Percentiles rank a stretch among this genome's conserved stretches.
Evolutionary conservation across 768 basidiomycete species (phyloP).

Genomic region (Suillus americanus): DNA sequence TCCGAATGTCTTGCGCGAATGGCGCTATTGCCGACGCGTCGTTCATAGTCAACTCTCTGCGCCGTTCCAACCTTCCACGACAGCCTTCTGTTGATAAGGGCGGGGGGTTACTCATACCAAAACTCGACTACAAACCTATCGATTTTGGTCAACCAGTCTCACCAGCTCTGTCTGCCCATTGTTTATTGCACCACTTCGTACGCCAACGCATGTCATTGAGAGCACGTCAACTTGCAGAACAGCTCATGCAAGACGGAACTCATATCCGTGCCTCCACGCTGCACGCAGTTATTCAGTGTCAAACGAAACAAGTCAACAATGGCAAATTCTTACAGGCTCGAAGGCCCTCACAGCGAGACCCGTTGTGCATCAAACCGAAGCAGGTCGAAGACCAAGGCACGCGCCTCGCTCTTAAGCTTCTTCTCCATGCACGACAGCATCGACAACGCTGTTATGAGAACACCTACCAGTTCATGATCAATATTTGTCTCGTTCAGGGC

Average conservation of each 20-base stretch:
- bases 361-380: slow-evolving; percentile 31
- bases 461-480: slow-evolving; percentile 61
- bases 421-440: slow-evolving; percentile 52
- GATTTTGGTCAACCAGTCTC: slow-evolving; percentile 52
- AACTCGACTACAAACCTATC: slow-evolving; percentile 39
- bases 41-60: slow-evolving; percentile 58
- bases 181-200: slow-evolving; percentile 63
- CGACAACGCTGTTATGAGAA: slow-evolving; percentile 55
- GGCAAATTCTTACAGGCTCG: slow-evolving; percentile 15
- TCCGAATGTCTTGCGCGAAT: slow-evolving; percentile 44
- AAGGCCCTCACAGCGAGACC: slow-evolving; percentile 13
- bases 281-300: slow-evolving; percentile 38
- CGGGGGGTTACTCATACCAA: slow-evolving; percentile 24
- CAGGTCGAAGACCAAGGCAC: slow-evolving; percentile 41
- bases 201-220: slow-evolving; percentile 47
- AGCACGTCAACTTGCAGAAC: slow-evolving; percentile 48
- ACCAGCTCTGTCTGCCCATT: slow-evolving; percentile 60
- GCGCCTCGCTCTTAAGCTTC: slow-evolving; percentile 51
- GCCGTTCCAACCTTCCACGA: slow-evolving; percentile 33
- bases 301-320: slow-evolving; percentile 15
- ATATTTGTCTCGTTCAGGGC: slow-evolving; percentile 69
- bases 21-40: slow-evolving; percentile 51
- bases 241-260: slow-evolving; percentile 56
- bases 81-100: slow-evolving; percentile 7
- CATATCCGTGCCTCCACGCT: slow-evolving; percentile 50